Conservation (phyloP, 2,329 filamentous ascomycete species). For the Sporothrix pseudoabietina region DNA sequence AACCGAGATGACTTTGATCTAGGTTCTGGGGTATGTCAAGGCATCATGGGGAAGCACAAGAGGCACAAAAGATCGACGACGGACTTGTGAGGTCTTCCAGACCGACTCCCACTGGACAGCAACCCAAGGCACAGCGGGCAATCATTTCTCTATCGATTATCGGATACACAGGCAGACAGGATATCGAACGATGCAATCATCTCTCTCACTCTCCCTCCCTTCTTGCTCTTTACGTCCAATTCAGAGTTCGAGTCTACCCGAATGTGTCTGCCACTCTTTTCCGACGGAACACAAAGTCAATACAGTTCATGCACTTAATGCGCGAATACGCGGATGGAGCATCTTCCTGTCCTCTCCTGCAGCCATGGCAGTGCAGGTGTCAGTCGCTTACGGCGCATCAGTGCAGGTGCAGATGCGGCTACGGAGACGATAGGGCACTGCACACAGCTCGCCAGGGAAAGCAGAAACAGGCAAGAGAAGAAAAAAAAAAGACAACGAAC, state of each 20-base stretch:
- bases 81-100: not conserved
- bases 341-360: not conserved
- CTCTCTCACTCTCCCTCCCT: not conserved
- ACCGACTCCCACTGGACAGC: not conserved
- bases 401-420: not conserved
- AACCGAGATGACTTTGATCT: conserved; percentile 11
- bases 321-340: conserved; percentile 10
- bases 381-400: not conserved
- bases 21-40: conserved; percentile 3
- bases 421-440: not conserved
- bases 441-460: not conserved
- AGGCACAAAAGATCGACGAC: not conserved
- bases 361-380: not conserved
- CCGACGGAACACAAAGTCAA: not conserved
- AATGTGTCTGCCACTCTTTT: not conserved
- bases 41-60: conserved; percentile 9
- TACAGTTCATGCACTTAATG: not conserved
- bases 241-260: not conserved
- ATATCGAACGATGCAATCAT: not conserved
- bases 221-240: not conserved
- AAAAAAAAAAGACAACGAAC: not conserved
- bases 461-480: not conserved
- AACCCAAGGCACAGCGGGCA: not conserved
- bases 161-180: no score
- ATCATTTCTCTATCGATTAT: not conserved